Conservation (phyloP, 208 protist genomes). For the Naegleria fowleri region DNA sequence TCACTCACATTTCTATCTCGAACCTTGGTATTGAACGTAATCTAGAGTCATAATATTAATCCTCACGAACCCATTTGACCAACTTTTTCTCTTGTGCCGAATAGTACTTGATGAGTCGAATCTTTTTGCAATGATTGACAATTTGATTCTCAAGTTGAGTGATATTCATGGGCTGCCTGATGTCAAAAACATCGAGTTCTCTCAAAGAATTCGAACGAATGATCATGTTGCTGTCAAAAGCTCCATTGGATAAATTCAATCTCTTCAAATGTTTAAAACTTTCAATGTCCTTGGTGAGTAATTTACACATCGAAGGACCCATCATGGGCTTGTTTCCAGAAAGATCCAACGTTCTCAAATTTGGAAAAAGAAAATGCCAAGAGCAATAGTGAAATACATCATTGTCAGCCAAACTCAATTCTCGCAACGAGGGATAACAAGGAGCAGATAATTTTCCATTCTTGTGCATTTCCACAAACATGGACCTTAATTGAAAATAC, state of each 20-base stretch:
- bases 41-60: neutral
- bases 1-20: no score
- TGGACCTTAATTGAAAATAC: neutral
- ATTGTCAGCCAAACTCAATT: neutral
- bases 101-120: neutral
- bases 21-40: no score
- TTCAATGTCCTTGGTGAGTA: neutral
- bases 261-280: neutral
- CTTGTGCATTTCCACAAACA: neutral
- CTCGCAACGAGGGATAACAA: neutral
- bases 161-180: neutral
- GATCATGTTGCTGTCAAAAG: neutral
- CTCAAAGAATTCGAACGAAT: neutral
- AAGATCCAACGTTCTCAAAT: neutral
- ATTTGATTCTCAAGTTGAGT: neutral
- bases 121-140: neutral
- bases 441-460: neutral
- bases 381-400: neutral
- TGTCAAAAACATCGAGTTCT: neutral
- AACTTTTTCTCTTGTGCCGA: neutral
- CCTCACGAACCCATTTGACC: neutral
- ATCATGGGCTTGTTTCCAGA: neutral
- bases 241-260: neutral
- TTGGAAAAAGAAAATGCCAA: neutral
- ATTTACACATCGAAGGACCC: neutral